phyloP scores from a whole-genome alignment of 805 yeast species.

The Pichia membranifaciens region DNA sequence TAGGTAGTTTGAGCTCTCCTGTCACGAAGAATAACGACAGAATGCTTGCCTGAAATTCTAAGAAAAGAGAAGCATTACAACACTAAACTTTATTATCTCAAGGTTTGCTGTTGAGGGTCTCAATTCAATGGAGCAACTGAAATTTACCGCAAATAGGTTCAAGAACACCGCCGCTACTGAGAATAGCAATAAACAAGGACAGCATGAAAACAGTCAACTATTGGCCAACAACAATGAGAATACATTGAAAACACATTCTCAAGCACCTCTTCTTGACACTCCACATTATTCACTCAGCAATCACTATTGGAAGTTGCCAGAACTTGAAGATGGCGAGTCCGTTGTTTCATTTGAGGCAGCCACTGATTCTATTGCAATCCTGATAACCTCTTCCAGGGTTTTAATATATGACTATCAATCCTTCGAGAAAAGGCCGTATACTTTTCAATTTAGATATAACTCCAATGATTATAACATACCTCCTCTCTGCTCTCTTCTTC shows the following conservation, averaged over 20 bases:
- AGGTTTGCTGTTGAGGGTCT: too few species aligned
- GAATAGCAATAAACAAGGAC: not conserved
- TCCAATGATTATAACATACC: conserved; percentile 25
- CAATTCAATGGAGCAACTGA: conserved; percentile 2
- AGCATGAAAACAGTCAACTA: not conserved
- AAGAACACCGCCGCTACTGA: not conserved
- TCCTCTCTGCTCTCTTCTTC: conserved; percentile 56
- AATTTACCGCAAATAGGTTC: conserved; percentile 10
- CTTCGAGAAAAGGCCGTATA: conserved; percentile 52
- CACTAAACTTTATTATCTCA: too few species aligned
- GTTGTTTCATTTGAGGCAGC: conserved; percentile 20
- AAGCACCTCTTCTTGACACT: not conserved
- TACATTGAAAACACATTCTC: not conserved
- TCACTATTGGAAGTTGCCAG: conserved; percentile 40
- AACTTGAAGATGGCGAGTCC: conserved; percentile 28
- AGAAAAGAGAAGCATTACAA: too few species aligned
- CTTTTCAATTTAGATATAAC: conserved; percentile 45
- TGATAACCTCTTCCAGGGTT: conserved; percentile 43
- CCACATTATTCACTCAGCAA: not conserved
- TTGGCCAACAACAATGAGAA: not conserved
- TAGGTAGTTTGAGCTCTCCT: too few species aligned
- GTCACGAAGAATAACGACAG: too few species aligned
- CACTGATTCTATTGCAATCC: conserved; percentile 24
- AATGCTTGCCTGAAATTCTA: too few species aligned
- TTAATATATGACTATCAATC: conserved; percentile 67